Base-by-base conservation (phyloP, 2,329 filamentous ascomycete species). In the Truncatella angustata region DNA sequence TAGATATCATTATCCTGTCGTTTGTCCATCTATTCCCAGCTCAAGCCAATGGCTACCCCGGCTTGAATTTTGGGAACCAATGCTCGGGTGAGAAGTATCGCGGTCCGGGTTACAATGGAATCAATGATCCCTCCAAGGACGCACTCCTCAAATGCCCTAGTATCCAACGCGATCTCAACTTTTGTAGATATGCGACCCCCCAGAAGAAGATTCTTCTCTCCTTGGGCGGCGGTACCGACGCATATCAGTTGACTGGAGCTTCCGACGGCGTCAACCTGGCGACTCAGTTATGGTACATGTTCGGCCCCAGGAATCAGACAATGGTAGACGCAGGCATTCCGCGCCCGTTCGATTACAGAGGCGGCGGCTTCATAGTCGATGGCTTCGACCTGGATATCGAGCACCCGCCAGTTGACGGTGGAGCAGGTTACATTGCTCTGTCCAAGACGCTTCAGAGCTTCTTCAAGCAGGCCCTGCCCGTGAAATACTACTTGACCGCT, bases 141-240 rank as follows among this genome's bases (percentile, higher is more conserved):
- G 48, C 57, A 14, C 61, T 74, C 11, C 59, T 63, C 37, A 59
- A 65, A 45, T 75, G 73, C 51, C 66, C 70, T 2, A 49, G 52
- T 1, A 54, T 75, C 9, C 66, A 64, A 14, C 58, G 58, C n/a
- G 71, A 71, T 36, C 64, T 73, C 46, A 56, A 64, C 37, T 60
- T 71, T 23, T 88, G 84, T 65, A 82, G 86, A 63, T 57, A 46
- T 16, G 6, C 65, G 4, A 67, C 46, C 56, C 67, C 78, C 52
- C 77, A 78, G 51, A 87, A 85, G 69, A 86, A 83, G 56, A 78
- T 88, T 50, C 67, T 87, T 36, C 73, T 87, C 21, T 87, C 84
- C 11, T 76, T 88, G 39, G 85, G 84, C 40, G 84, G 85, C 62
- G 60, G 54, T 62, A 72, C 64, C 72, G 73, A 56, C 52, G 1